phyloP scores from a whole-genome alignment of 78 protist genomes.

The Pelomyxa schiedti region DNA sequence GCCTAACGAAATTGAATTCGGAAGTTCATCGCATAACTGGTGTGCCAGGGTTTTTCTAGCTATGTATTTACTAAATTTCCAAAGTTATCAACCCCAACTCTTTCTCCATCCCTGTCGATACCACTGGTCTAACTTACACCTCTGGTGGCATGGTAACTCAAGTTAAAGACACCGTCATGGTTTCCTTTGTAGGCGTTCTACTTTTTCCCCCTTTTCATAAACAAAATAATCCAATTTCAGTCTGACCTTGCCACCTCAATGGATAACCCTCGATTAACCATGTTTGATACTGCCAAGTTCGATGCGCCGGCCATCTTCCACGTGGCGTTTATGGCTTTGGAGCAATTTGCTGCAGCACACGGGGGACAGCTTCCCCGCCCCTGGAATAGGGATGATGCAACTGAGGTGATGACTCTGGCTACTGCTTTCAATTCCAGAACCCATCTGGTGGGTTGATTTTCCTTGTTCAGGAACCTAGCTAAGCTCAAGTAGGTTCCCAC shows the following conservation, averaged over 20 bases:
- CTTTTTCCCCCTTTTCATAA: neutral
- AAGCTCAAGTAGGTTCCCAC: neutral
- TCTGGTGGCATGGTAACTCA: conserved; percentile 74
- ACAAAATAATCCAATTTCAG: neutral
- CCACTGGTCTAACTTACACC: conserved; percentile 25
- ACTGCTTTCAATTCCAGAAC: neutral
- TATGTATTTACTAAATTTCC: conserved; percentile 1
- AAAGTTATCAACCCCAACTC: conserved; percentile 17
- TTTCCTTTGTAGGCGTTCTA: conserved; percentile 44
- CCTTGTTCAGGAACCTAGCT: neutral
- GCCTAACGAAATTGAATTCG: conserved; percentile 84
- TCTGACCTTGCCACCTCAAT: neutral
- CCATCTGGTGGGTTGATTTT: neutral
- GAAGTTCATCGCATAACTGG: too few relatives aligned
- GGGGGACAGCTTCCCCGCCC: conserved; percentile 48
- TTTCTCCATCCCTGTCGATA: conserved; percentile 60
- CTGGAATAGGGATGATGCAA: conserved; percentile 20
- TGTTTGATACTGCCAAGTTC: conserved; percentile 62
- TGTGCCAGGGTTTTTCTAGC: too few relatives aligned
- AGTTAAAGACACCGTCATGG: conserved; percentile 53
- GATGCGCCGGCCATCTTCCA: conserved; percentile 54
- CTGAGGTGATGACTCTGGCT: conserved; percentile 6
- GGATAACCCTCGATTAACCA: neutral
- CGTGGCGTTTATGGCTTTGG: conserved; percentile 50
- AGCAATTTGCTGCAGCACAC: conserved; percentile 9